Evolutionary conservation across 2,329 filamentous ascomycete species (phyloP).

Genomic region (Eutypa lata): DNA sequence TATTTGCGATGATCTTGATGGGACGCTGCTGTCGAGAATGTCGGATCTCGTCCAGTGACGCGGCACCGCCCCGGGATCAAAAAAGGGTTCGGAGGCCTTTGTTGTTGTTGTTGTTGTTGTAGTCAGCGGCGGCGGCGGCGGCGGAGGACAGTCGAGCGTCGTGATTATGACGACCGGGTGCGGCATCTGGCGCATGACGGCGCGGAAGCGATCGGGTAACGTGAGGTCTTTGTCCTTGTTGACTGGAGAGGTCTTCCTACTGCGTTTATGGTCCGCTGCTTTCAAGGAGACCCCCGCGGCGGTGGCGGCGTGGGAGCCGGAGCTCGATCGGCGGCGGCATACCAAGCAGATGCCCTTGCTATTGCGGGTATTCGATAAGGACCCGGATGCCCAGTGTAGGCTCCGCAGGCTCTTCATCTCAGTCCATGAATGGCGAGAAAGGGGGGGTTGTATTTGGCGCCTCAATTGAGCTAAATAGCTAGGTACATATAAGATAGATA

Average conservation of each 20-base stretch:
- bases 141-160: conserved; percentile 33
- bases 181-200: conserved; percentile 51
- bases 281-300: too few relatives aligned
- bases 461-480: conserved; percentile 3
- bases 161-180: conserved; percentile 57
- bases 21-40: not conserved
- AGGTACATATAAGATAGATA: not conserved
- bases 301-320: too few relatives aligned
- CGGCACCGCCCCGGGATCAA: too few relatives aligned
- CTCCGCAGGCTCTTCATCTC: conserved; percentile 27
- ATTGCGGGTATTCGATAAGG: conserved; percentile 14
- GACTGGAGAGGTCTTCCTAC: too few relatives aligned
- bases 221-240: not conserved
- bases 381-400: conserved; percentile 19
- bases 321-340: too few relatives aligned
- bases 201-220: conserved; percentile 47
- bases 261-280: too few relatives aligned
- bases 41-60: not conserved
- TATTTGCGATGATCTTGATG: conserved; percentile 1
- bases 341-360: not conserved
- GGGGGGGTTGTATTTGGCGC: conserved; percentile 2
- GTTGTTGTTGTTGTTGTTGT: too few relatives aligned
- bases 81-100: too few relatives aligned
- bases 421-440: conserved; percentile 21
- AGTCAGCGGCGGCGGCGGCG: conserved; percentile 6